Base-by-base conservation (phyloP, 805 yeast species). In the Yueomyces sinensis region DNA sequence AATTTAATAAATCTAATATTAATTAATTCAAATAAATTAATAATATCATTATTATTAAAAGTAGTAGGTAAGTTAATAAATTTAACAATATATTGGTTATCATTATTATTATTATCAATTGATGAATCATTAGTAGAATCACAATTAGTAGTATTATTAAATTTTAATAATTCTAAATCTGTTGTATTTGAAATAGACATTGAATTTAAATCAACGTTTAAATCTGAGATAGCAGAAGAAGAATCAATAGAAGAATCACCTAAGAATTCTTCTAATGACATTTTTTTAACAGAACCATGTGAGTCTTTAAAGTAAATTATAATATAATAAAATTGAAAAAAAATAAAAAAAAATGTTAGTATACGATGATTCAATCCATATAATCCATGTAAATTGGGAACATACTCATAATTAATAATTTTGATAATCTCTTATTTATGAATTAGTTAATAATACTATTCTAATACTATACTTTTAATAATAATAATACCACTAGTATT, bases 61-160 rank as follows among this genome's bases (percentile, higher is more conserved):
- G 65, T 64, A 3, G 70, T 60, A 0, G 86, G 82, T 27, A 81
- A 52, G 40, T 75, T 73, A 5, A 70, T 52, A 35, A 81, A 62
- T 49, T 77, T 79, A 31, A 72, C 71, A 37, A 78, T 77, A 49
- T 64, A 78, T 2, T 87, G 87, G 1, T 82, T 80, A 0, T 54
- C 51, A 20, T 20, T 20, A 27, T 6, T 17, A 11, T 20, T 20
- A 28, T 20, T 25, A 2, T 19, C 6, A 24, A 20, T n/a, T 14
- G 20, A 9, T 13, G 5, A 17, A 29, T 30, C 13, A 17, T 13
- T 29, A 17, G 11, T n/a, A 9, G 11, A 4, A 29, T 17, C 5
- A 17, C 11, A 13, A 29, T 29, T 24, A 14, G 4, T n/a, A 34
- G 27, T 41, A n/a, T n/a, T n/a, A n/a, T n/a, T n/a, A n/a, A n/a